These are phyloP conservation scores for Talaromyces nanjingensis DNA, from an alignment of 495 filamentous ascomycete genomes.

Conservation along the genomic window DNA sequence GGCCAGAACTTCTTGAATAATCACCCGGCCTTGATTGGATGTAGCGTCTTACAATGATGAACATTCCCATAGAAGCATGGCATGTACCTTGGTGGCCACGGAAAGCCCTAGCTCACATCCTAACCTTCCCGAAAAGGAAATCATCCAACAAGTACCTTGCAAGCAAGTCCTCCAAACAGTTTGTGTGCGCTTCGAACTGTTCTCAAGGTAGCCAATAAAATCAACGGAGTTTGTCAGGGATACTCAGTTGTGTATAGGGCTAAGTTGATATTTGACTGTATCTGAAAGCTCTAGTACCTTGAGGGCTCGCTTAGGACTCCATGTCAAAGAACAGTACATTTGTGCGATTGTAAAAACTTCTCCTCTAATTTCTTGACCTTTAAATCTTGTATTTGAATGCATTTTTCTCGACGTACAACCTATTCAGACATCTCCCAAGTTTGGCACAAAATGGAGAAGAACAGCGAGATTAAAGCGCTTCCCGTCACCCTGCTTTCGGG, in stretches of 20 bases:
- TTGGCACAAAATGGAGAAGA: not conserved
- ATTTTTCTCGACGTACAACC: too few species aligned
- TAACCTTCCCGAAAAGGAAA: not conserved
- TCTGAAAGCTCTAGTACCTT: not conserved
- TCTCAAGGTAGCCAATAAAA: not conserved
- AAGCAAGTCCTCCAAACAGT: not conserved
- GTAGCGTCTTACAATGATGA: too few species aligned
- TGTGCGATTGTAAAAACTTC: not conserved
- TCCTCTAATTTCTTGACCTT: not conserved
- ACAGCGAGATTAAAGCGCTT: constrained; percentile 12
- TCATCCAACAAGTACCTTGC: not conserved
- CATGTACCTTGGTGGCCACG: not conserved
- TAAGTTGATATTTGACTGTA: not conserved
- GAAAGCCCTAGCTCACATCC: not conserved
- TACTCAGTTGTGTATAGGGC: not conserved
- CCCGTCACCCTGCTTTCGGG: constrained; percentile 43
- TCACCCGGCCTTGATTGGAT: not conserved
- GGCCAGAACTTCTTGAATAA: not conserved
- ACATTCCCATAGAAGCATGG: not conserved
- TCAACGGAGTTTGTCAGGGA: not conserved
- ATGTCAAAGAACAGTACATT: not conserved
- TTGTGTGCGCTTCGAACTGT: not conserved
- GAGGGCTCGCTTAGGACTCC: not conserved
- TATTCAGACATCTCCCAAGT: too few species aligned
- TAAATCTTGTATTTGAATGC: not conserved